Percentiles rank a stretch among this genome's conserved stretches.
Evolutionary conservation across 768 basidiomycete species (phyloP).

Genomic region (Kwoniella bestiolae): DNA sequence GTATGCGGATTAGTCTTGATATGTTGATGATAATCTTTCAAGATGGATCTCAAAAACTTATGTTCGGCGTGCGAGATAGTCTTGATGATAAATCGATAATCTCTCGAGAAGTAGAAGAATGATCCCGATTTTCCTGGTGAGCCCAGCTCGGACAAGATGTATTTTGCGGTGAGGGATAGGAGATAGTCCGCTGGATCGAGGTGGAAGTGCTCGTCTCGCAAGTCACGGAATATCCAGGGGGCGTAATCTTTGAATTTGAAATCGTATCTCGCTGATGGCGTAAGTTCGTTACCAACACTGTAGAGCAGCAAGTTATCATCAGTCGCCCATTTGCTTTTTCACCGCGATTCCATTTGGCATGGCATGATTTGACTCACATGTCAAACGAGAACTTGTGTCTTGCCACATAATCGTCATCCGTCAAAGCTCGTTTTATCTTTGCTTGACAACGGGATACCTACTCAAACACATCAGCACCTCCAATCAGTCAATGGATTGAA

Average conservation of each 20-base stretch:
- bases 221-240: slow-evolving; percentile 93
- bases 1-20: slow-evolving; percentile 91
- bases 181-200: slow-evolving; percentile 98
- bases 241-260: slow-evolving; percentile 99
- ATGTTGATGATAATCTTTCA: slow-evolving; percentile 81
- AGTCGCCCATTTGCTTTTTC: slow-evolving; percentile 12
- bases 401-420: slow-evolving; percentile 82
- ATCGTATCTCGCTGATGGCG: slow-evolving; percentile 96
- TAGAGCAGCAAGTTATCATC: not conserved
- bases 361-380: slow-evolving; percentile 67
- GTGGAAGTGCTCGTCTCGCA: slow-evolving; percentile 91
- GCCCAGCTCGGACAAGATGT: slow-evolving; percentile 96
- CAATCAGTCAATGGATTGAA: no score
- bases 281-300: slow-evolving; percentile 95
- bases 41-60: slow-evolving; percentile 83
- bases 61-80: slow-evolving; percentile 94
- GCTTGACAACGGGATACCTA: slow-evolving; percentile 96
- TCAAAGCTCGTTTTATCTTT: slow-evolving; percentile 83
- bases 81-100: slow-evolving; percentile 99
- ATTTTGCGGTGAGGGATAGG: slow-evolving; percentile 92
- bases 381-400: slow-evolving; percentile 96
- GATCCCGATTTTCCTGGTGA: slow-evolving; percentile 98
- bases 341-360: not conserved
- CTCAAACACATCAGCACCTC: not conserved
- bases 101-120: slow-evolving; percentile 98